These are phyloP conservation scores for Backusella liffmaniae DNA, from an alignment of 192 early-diverging fungal genomes.

Conservation along the genomic window DNA sequence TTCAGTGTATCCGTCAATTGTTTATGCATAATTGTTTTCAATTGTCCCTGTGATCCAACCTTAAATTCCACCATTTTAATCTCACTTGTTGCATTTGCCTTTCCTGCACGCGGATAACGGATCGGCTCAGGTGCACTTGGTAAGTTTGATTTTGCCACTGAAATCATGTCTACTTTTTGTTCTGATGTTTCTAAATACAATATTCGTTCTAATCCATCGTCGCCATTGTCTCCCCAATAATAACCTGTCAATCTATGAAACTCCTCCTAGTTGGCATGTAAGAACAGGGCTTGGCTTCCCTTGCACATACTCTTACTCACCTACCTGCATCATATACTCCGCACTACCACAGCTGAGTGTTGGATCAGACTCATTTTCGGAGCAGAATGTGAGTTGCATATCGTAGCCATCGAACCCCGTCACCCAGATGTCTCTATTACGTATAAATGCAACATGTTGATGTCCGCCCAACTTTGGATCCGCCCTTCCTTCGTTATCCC, in stretches of 20 bases:
- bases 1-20: constrained; percentile 45
- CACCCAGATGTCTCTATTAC: constrained; percentile 64
- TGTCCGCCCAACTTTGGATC: constrained; percentile 62
- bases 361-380: constrained; percentile 30
- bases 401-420: constrained; percentile 49
- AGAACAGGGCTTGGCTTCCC: too few relatives aligned
- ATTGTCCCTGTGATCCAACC: constrained; percentile 8
- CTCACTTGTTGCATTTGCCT: constrained; percentile 51
- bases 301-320: background rate
- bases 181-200: constrained; percentile 61
- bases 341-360: constrained; percentile 56
- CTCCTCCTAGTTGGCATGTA: constrained; percentile 45
- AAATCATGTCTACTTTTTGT: constrained; percentile 52
- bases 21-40: constrained; percentile 37
- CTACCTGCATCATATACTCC: constrained; percentile 71
- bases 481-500: background rate
- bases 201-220: constrained; percentile 42
- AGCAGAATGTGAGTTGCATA: constrained; percentile 57
- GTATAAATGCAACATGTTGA: constrained; percentile 56
- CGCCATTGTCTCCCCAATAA: constrained; percentile 48
- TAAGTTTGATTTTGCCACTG: background rate
- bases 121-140: constrained; percentile 37
- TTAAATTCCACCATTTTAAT: constrained; percentile 57
- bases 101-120: constrained; percentile 63
- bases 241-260: constrained; percentile 66